Evolutionary conservation across 1,284 basidiomycete species (phyloP).

Genomic region (Sanghuangporus sanghuang): DNA sequence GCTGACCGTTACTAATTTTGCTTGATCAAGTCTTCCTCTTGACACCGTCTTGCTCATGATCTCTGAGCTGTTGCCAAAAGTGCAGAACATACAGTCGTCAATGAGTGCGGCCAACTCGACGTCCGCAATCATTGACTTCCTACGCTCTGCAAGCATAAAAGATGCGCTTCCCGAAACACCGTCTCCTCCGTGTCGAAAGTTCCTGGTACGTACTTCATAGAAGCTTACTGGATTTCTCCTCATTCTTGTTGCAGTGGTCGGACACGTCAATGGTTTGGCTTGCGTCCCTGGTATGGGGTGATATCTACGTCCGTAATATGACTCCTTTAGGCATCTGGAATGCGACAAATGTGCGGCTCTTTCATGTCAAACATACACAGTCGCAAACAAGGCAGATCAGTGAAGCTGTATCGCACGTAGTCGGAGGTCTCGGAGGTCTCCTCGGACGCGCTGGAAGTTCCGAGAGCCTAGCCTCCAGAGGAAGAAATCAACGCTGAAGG

Average conservation of each 20-base stretch:
- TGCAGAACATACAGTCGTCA: constrained; percentile 75
- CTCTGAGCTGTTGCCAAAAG: constrained; percentile 80
- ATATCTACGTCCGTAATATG: constrained; percentile 87
- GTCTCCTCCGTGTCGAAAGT: constrained; percentile 61
- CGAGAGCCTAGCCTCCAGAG: constrained; percentile 12
- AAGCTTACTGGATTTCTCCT: neutral
- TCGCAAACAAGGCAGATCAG: constrained; percentile 64
- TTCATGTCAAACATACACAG: constrained; percentile 83
- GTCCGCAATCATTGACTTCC: constrained; percentile 63
- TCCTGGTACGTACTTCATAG: constrained; percentile 43
- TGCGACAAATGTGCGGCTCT: constrained; percentile 79
- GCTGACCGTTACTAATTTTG: constrained; percentile 6
- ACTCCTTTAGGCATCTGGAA: constrained; percentile 84
- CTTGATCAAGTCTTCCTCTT: constrained; percentile 61
- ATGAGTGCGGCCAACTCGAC: constrained; percentile 58
- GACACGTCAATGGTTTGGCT: constrained; percentile 87
- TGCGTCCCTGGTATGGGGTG: constrained; percentile 88
- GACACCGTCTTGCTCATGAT: constrained; percentile 81
- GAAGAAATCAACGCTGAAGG: constrained; percentile 5
- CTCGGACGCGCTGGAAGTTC: constrained; percentile 27
- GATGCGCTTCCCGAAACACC: constrained; percentile 69
- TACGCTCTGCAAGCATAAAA: constrained; percentile 56
- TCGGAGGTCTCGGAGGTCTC: constrained; percentile 48
- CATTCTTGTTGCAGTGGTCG: constrained; percentile 60
- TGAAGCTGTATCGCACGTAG: constrained; percentile 70